These are phyloP conservation scores for Nicotiana noctiflora DNA, from an alignment of 257 asterid species.

Conservation along the genomic window DNA sequence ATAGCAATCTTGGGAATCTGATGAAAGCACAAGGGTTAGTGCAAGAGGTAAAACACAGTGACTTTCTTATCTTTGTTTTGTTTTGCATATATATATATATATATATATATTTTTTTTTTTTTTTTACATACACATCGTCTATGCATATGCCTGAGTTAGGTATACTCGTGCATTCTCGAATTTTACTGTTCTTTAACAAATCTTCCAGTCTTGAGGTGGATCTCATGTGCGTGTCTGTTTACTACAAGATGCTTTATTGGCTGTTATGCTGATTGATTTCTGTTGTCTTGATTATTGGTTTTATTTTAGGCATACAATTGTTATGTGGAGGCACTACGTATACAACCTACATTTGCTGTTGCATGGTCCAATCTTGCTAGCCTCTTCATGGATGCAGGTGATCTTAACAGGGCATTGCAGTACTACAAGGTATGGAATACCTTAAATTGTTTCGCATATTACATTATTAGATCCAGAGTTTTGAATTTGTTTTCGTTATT, in stretches of 20 bases:
- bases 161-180: background rate
- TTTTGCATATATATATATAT: too few relatives aligned
- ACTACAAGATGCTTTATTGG: background rate
- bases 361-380: constrained; percentile 99
- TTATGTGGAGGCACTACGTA: constrained; percentile 82
- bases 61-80: background rate
- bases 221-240: background rate
- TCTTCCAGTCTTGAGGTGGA: background rate
- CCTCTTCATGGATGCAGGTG: constrained; percentile 95
- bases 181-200: constrained; percentile 1
- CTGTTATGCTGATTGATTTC: constrained; percentile 3
- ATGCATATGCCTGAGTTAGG: background rate
- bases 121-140: background rate
- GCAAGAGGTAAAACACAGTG: constrained; percentile 57
- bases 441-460: background rate
- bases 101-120: too few relatives aligned
- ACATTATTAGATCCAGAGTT: background rate
- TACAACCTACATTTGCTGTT: constrained; percentile 93
- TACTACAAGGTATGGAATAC: constrained; percentile 68
- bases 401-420: constrained; percentile 87
- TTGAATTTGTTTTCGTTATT: constrained; percentile 2
- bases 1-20: constrained; percentile 95
- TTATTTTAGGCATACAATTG: constrained; percentile 76
- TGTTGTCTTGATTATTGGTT: background rate
- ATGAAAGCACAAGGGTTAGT: constrained; percentile 97